Conservation (phyloP, 177 flowering plant species). For the Vitis hybrid region DNA sequence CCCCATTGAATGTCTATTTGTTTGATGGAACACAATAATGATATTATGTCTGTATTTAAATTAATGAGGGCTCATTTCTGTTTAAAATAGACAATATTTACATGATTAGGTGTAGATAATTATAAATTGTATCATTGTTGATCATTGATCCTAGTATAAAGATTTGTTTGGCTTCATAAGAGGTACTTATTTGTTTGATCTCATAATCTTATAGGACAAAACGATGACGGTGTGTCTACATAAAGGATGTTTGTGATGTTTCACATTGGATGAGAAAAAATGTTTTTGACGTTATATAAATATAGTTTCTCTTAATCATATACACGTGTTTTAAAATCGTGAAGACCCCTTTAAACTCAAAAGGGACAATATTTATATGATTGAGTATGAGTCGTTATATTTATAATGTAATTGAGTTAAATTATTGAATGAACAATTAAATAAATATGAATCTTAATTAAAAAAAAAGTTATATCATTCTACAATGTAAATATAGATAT, state of each 20-base stretch:
- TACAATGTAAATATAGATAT: too few species aligned
- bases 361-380: too few species aligned
- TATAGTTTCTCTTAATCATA: rapidly evolving
- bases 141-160: rapidly evolving
- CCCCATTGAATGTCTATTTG: too few species aligned
- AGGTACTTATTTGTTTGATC: rapidly evolving
- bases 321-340: rapidly evolving
- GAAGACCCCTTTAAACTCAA: too few species aligned
- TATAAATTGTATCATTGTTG: too few species aligned
- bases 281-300: too few species aligned
- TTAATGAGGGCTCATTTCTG: rapidly evolving
- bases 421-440: too few species aligned
- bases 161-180: rapidly evolving
- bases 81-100: rapidly evolving
- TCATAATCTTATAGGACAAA: rapidly evolving
- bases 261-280: rapidly evolving
- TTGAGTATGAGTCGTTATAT: too few species aligned
- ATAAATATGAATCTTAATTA: too few species aligned
- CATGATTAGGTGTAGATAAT: rapidly evolving
- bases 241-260: rapidly evolving
- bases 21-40: too few species aligned
- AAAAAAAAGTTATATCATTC: too few species aligned
- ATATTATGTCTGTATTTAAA: rapidly evolving
- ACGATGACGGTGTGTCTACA: rapidly evolving
- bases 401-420: too few species aligned